Evolutionary conservation across 1,139 yeast genomes (phyloP).

Genomic region (Debaryomyces fabryi): DNA sequence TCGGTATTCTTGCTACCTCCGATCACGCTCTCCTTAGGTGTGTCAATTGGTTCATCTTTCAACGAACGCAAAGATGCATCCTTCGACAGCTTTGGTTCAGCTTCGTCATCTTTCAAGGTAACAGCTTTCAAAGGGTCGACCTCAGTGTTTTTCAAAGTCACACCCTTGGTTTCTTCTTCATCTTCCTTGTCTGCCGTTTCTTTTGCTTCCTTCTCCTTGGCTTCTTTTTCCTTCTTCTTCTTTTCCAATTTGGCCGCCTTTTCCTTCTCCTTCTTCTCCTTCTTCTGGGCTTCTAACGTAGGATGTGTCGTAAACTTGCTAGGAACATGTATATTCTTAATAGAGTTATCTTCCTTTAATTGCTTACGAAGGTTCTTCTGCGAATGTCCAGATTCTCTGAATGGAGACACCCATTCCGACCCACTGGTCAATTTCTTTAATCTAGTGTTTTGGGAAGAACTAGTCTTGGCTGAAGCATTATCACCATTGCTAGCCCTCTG

Average conservation of each 20-base stretch:
- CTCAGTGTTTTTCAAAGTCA: neutral
- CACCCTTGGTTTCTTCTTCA: neutral
- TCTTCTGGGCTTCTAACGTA: slow-evolving; percentile 38
- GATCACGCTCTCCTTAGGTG: slow-evolving; percentile 14
- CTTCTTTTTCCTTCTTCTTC: slow-evolving; percentile 10
- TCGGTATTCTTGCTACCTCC: slow-evolving; percentile 12
- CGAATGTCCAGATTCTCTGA: slow-evolving; percentile 34
- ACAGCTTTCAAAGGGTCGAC: neutral
- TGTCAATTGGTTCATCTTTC: slow-evolving; percentile 17
- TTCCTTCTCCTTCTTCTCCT: slow-evolving; percentile 17
- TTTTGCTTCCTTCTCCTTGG: slow-evolving; percentile 7
- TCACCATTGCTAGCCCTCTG: slow-evolving; percentile 15
- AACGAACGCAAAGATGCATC: slow-evolving; percentile 12
- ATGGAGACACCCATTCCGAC: slow-evolving; percentile 55
- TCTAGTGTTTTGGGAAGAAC: slow-evolving; percentile 17
- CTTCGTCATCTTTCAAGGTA: neutral
- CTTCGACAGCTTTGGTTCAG: neutral
- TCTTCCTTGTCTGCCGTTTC: neutral
- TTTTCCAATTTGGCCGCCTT: slow-evolving; percentile 15
- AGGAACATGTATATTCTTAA: slow-evolving; percentile 42
- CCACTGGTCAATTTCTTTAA: slow-evolving; percentile 44
- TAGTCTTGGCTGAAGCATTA: slow-evolving; percentile 10
- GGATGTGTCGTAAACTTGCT: slow-evolving; percentile 47
- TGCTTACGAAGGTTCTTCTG: slow-evolving; percentile 37
- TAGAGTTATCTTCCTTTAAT: slow-evolving; percentile 38